phyloP scores from a whole-genome alignment of 2,329 filamentous ascomycete genomes.

The Didymella pinodella region DNA sequence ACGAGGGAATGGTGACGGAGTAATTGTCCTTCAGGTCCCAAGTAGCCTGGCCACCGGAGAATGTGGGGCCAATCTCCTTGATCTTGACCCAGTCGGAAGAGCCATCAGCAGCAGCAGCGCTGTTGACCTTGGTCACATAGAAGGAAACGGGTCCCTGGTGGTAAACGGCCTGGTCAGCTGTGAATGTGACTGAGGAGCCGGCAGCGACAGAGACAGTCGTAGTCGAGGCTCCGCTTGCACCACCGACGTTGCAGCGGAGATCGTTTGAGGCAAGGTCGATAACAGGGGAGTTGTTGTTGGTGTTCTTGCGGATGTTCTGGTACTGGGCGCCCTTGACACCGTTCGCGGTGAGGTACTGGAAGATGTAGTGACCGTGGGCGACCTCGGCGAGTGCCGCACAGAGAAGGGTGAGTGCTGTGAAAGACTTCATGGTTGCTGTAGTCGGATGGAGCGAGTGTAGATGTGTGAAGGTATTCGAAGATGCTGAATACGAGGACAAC shows the following conservation, averaged over 20 bases:
- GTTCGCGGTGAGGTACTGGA: slow-evolving; percentile 50
- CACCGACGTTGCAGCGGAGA: slow-evolving; percentile 50
- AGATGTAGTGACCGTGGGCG: slow-evolving; percentile 51
- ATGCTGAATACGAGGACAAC: slow-evolving; percentile 13
- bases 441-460: slow-evolving; percentile 11
- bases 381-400: slow-evolving; percentile 46
- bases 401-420: slow-evolving; percentile 42
- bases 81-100: slow-evolving; percentile 52
- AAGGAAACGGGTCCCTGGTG: slow-evolving; percentile 51
- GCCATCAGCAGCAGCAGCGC: slow-evolving; percentile 46
- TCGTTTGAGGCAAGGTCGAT: slow-evolving; percentile 41
- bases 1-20: slow-evolving; percentile 52
- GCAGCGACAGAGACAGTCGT: slow-evolving; percentile 48
- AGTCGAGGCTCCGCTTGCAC: slow-evolving; percentile 37
- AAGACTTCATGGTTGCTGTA: slow-evolving; percentile 43
- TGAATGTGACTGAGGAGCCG: slow-evolving; percentile 47
- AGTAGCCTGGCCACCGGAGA: slow-evolving; percentile 43
- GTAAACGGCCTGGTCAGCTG: slow-evolving; percentile 49
- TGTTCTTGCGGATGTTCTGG: slow-evolving; percentile 50
- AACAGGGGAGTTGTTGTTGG: slow-evolving; percentile 51
- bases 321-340: slow-evolving; percentile 45
- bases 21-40: slow-evolving; percentile 48
- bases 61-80: slow-evolving; percentile 51
- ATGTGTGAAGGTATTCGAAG: slow-evolving; percentile 10
- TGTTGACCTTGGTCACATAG: slow-evolving; percentile 50